A percentile compares a stretch with the other conserved stretches of the same genome.
These are phyloP conservation scores for Cinnamomum micranthum DNA, from an alignment of 164 flowering plant species.

Conservation along the genomic window DNA sequence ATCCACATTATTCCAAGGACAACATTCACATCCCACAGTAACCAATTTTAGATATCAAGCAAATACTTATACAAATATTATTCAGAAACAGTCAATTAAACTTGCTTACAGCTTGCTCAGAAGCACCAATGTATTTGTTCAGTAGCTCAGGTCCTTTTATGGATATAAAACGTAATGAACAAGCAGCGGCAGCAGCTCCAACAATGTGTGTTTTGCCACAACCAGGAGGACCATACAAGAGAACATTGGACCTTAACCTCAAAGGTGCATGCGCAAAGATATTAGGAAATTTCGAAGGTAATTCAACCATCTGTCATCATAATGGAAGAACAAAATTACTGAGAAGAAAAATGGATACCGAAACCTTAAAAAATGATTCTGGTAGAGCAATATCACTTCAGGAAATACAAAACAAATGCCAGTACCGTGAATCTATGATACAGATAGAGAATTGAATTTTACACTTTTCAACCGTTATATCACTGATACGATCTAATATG, in stretches of 20 bases:
- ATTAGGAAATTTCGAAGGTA: constrained; percentile 84
- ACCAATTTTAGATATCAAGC: no score
- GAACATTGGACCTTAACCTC: constrained; percentile 85
- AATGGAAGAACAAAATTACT: background rate
- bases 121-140: constrained; percentile 97
- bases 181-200: constrained; percentile 97
- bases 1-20: no score
- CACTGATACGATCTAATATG: no score
- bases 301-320: constrained; percentile 75
- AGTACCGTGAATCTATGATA: background rate
- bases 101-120: constrained; percentile 94
- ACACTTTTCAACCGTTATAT: no score
- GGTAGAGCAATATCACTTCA: no score
- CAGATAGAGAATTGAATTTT: background rate
- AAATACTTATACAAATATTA: no score
- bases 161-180: constrained; percentile 87
- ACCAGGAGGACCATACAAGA: constrained; percentile 98
- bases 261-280: constrained; percentile 77
- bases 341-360: background rate
- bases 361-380: background rate
- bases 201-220: constrained; percentile 99
- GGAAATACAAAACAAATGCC: background rate
- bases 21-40: no score
- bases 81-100: no score
- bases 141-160: constrained; percentile 97